phyloP scores from a whole-genome alignment of 495 filamentous ascomycete species.

The Penicillium coprophilum region DNA sequence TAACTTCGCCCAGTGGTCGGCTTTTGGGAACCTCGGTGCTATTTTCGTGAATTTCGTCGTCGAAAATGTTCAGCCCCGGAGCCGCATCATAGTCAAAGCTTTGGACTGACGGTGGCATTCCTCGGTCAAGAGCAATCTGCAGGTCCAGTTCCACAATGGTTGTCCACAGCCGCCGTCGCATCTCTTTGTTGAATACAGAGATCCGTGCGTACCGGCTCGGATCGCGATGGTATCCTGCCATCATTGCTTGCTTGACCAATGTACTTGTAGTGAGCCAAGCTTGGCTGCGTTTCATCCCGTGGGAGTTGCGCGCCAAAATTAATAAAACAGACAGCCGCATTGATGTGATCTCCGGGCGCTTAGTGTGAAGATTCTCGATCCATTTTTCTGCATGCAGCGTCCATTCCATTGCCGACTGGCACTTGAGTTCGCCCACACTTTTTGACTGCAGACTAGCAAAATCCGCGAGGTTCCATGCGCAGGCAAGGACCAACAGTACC shows the following conservation, averaged over 20 bases:
- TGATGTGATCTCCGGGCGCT: constrained; percentile 52
- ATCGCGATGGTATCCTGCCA: constrained; percentile 57
- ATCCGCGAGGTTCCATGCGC: constrained; percentile 51
- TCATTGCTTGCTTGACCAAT: constrained; percentile 56
- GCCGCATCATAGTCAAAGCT: constrained; percentile 57
- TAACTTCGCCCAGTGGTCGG: constrained; percentile 33
- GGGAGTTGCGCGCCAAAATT: constrained; percentile 56
- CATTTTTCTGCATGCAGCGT: constrained; percentile 62
- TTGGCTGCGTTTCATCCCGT: constrained; percentile 54
- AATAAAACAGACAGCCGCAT: constrained; percentile 61
- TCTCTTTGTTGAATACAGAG: constrained; percentile 57
- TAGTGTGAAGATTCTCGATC: constrained; percentile 56
- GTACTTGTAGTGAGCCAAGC: constrained; percentile 61
- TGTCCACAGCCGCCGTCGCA: constrained; percentile 69
- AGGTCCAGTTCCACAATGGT: constrained; percentile 61
- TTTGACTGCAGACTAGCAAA: constrained; percentile 43
- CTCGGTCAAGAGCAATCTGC: constrained; percentile 59
- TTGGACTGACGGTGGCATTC: constrained; percentile 56
- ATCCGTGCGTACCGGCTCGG: constrained; percentile 53
- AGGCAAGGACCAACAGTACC: constrained; percentile 63
- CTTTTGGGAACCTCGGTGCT: constrained; percentile 34
- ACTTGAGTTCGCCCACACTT: constrained; percentile 47
- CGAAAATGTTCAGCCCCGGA: constrained; percentile 53
- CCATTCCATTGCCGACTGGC: constrained; percentile 58
- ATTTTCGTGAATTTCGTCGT: constrained; percentile 41